Percentiles rank a stretch among this genome's conserved stretches.
phyloP scores from a whole-genome alignment of 495 filamentous ascomycete species.

The Aspergillus cristatus region DNA sequence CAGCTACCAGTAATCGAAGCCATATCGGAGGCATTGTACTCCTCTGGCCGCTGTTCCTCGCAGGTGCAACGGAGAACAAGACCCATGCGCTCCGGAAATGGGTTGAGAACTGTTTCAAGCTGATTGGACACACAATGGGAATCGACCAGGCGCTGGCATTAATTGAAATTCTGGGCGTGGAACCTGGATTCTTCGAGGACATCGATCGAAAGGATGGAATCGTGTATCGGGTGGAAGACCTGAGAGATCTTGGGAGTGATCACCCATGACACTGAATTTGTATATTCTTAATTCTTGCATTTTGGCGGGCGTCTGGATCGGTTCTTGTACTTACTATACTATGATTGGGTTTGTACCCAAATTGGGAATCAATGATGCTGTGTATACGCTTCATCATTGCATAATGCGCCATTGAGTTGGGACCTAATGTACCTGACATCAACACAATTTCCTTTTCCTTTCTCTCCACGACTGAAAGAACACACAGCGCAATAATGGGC shows the following conservation, averaged over 20 bases:
- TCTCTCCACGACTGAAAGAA: no score
- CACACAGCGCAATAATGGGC: no score
- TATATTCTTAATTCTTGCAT: background rate
- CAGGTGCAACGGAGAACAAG: conserved; percentile 26
- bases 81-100: conserved; percentile 29
- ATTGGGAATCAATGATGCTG: no score
- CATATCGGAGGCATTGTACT: conserved; percentile 35
- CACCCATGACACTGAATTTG: conserved; percentile 1
- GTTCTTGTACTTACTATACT: no score
- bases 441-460: no score
- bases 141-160: conserved; percentile 40
- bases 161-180: conserved; percentile 25
- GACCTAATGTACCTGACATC: no score
- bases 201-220: conserved; percentile 9
- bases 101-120: conserved; percentile 30
- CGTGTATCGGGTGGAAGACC: conserved; percentile 1
- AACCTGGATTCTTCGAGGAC: conserved; percentile 20
- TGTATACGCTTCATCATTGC: no score
- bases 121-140: conserved; percentile 37
- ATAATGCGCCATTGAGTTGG: no score
- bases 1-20: conserved; percentile 11
- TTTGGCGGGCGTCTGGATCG: no score
- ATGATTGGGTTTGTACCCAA: no score
- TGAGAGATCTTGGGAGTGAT: background rate
- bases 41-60: conserved; percentile 40